These are phyloP conservation scores for Berkeleyomyces rouxiae DNA, from an alignment of 2,329 filamentous ascomycete species.

Conservation along the genomic window DNA sequence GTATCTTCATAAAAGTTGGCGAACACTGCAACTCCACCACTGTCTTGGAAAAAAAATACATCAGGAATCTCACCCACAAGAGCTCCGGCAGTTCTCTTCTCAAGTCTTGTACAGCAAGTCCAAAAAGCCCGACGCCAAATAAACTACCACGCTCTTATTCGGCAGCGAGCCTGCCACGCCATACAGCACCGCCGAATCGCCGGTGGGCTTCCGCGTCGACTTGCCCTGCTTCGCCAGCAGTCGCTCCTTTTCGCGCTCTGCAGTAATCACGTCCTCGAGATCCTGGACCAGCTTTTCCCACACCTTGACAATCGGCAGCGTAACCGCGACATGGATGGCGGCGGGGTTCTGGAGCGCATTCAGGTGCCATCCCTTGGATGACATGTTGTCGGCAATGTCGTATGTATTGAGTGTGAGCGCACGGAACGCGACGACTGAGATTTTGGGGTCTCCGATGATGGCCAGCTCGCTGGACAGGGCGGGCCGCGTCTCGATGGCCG, in stretches of 20 bases:
- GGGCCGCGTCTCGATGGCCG: slow-evolving; percentile 54
- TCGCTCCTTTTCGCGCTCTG: slow-evolving; percentile 66
- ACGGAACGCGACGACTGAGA: slow-evolving; percentile 78
- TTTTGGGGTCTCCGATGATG: slow-evolving; percentile 69
- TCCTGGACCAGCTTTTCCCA: slow-evolving; percentile 68
- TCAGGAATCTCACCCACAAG: no score
- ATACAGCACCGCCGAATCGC: slow-evolving; percentile 77
- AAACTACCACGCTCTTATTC: slow-evolving; percentile 87
- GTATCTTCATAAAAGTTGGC: no score
- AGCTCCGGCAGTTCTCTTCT: slow-evolving; percentile 11
- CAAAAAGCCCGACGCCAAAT: slow-evolving; percentile 77
- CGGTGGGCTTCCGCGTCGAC: slow-evolving; percentile 46
- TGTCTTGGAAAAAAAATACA: no score
- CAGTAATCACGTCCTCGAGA: slow-evolving; percentile 47
- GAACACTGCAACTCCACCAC: no score
- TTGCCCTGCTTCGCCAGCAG: slow-evolving; percentile 55
- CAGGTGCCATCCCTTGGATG: slow-evolving; percentile 75
- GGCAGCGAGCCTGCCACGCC: slow-evolving; percentile 88
- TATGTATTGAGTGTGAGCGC: slow-evolving; percentile 81
- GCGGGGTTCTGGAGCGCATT: slow-evolving; percentile 86
- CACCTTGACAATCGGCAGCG: slow-evolving; percentile 64
- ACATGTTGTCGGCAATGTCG: slow-evolving; percentile 83
- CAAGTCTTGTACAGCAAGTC: slow-evolving; percentile 84
- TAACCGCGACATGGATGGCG: slow-evolving; percentile 88
- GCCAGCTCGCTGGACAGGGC: slow-evolving; percentile 55